These are phyloP conservation scores for Schizophyllum amplum DNA, from an alignment of 1,284 basidiomycete species.

Conservation along the genomic window DNA sequence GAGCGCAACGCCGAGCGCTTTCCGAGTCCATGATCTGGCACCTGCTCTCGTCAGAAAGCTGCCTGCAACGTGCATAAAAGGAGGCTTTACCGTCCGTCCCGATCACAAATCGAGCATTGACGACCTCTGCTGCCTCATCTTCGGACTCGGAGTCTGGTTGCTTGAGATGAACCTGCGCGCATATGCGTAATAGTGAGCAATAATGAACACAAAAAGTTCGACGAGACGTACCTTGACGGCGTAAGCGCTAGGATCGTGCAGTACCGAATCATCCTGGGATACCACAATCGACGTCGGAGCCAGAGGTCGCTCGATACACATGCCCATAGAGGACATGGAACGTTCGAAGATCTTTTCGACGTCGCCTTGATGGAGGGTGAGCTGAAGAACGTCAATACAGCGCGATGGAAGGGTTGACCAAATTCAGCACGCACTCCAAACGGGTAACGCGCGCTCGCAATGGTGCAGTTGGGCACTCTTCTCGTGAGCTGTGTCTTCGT, in stretches of 20 bases:
- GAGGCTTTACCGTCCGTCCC: slow-evolving; percentile 18
- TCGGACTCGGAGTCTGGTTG: too few species aligned
- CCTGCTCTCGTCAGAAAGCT: slow-evolving; percentile 13
- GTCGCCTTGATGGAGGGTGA: not conserved
- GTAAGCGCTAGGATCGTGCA: not conserved
- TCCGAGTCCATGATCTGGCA: slow-evolving; percentile 20
- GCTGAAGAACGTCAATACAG: too few species aligned
- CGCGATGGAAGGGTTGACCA: too few species aligned
- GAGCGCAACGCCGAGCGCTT: slow-evolving; percentile 16
- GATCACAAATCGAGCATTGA: slow-evolving; percentile 16
- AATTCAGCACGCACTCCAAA: too few species aligned
- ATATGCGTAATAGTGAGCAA: too few species aligned
- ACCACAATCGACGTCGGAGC: not conserved
- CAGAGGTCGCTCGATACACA: not conserved
- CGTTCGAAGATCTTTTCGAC: not conserved
- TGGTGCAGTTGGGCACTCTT: not conserved
- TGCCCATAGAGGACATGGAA: not conserved
- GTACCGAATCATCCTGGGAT: not conserved
- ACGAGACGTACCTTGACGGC: not conserved
- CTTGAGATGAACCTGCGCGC: too few species aligned
- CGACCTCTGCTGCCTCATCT: not conserved
- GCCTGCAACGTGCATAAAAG: slow-evolving; percentile 17
- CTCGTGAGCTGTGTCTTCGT: not conserved
- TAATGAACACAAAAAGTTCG: not conserved
- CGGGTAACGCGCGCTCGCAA: not conserved